Percentiles rank a stretch among this genome's conserved stretches.
Conservation (phyloP, 2,329 filamentous ascomycete species). For the Endothia cerciana region DNA sequence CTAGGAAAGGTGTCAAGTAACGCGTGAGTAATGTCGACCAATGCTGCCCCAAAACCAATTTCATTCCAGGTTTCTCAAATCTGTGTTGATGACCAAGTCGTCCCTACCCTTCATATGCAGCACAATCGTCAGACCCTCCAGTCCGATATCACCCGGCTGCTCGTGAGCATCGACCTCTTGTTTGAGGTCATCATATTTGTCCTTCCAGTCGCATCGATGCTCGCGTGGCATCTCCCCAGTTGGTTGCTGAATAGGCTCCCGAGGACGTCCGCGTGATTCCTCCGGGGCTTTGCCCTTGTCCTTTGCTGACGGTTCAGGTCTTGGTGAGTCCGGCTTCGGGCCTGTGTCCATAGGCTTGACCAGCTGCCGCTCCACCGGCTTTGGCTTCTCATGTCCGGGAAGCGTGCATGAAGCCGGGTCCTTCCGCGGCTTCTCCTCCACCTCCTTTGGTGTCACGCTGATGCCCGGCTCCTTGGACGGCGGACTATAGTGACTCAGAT, state of each 20-base stretch:
- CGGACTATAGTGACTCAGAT: conserved; percentile 9
- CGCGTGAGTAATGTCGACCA: not conserved
- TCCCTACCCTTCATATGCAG: conserved; percentile 54
- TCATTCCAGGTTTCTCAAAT: conserved; percentile 39
- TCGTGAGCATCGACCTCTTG: conserved; percentile 39
- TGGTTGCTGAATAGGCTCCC: not conserved
- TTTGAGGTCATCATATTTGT: conserved; percentile 46
- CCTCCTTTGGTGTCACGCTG: not conserved
- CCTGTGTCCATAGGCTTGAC: too few species aligned
- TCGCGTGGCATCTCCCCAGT: not conserved
- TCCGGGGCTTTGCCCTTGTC: conserved; percentile 12
- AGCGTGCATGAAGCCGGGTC: not conserved
- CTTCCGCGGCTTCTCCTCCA: conserved; percentile 1
- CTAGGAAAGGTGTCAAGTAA: not conserved
- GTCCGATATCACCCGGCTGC: conserved; percentile 42
- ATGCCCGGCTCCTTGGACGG: not conserved
- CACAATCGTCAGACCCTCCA: conserved; percentile 55
- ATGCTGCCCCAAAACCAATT: not conserved
- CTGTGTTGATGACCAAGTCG: conserved; percentile 56
- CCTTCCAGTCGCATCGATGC: conserved; percentile 49
- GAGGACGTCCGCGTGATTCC: not conserved
- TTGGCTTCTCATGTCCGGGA: not conserved
- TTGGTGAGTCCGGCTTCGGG: not conserved
- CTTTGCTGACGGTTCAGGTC: not conserved
- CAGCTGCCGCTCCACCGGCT: not conserved